Conservation (phyloP, 345 rosid species). For the Pistacia integerrima region DNA sequence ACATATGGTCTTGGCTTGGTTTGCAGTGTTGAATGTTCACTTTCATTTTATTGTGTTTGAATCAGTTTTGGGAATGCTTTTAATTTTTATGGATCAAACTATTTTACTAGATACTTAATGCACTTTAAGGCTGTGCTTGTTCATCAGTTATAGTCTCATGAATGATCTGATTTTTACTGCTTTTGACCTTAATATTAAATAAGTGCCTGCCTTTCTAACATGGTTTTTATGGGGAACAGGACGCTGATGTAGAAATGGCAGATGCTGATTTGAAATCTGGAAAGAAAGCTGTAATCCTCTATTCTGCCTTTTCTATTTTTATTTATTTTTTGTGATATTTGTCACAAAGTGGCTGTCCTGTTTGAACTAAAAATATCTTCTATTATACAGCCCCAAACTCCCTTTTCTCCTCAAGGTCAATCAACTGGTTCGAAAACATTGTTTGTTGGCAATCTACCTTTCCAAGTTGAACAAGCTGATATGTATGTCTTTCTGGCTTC, state of each 20-base stretch:
- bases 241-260: slow-evolving; percentile 61
- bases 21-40: not conserved
- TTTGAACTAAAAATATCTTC: not conserved
- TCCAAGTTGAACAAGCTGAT: slow-evolving; percentile 51
- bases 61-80: not conserved
- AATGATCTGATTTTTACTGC: not conserved
- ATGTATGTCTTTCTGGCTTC: slow-evolving; percentile 48
- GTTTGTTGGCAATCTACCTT: slow-evolving; percentile 74
- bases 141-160: not conserved
- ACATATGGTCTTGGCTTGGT: not conserved
- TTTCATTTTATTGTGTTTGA: not conserved
- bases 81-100: not conserved
- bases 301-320: not conserved
- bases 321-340: not conserved
- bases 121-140: not conserved
- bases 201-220: not conserved
- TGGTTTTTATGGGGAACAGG: slow-evolving; percentile 28
- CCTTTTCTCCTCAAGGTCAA: slow-evolving; percentile 45
- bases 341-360: not conserved
- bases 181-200: not conserved
- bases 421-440: slow-evolving; percentile 61
- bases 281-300: slow-evolving; percentile 41
- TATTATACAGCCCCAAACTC: slow-evolving; percentile 63
- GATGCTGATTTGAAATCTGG: slow-evolving; percentile 51
- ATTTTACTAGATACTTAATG: not conserved